phyloP scores from a whole-genome alignment of 768 basidiomycete genomes.

The Melanogaster broomeanus region DNA sequence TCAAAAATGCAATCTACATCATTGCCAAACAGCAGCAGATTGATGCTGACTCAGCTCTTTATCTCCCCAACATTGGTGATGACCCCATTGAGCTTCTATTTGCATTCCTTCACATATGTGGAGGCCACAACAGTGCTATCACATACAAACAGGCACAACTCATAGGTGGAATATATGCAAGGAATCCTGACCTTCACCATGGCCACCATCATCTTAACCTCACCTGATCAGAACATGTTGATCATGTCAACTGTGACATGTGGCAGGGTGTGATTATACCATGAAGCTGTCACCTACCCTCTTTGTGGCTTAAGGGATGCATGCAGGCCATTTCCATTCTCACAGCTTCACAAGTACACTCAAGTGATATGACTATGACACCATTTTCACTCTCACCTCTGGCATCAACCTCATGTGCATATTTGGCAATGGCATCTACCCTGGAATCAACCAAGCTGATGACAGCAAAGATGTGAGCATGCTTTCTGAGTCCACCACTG shows the following conservation, averaged over 20 bases:
- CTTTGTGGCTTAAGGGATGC: too few relatives aligned
- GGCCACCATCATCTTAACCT: constrained; percentile 21
- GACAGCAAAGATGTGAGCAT: too few relatives aligned
- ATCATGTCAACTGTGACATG: constrained; percentile 5
- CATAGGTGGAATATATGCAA: constrained; percentile 18
- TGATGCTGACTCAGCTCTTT: constrained; percentile 16
- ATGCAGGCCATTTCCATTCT: too few relatives aligned
- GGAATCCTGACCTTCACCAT: constrained; percentile 22
- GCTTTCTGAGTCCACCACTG: too few relatives aligned
- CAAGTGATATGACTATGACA: too few relatives aligned
- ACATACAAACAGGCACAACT: constrained; percentile 17
- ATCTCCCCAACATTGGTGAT: constrained; percentile 26
- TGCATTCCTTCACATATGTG: background rate
- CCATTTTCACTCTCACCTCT: too few relatives aligned
- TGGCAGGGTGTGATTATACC: background rate
- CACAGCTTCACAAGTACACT: too few relatives aligned
- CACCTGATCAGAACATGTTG: constrained; percentile 14
- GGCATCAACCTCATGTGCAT: too few relatives aligned
- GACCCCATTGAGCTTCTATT: constrained; percentile 9
- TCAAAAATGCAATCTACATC: constrained; percentile 22
- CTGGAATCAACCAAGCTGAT: too few relatives aligned
- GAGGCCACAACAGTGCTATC: too few relatives aligned
- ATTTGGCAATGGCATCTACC: too few relatives aligned
- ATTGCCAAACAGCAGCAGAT: constrained; percentile 22
- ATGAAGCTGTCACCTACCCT: background rate